Base-by-base conservation (phyloP, 441 rosid genomes). In the Kokia cookei region DNA sequence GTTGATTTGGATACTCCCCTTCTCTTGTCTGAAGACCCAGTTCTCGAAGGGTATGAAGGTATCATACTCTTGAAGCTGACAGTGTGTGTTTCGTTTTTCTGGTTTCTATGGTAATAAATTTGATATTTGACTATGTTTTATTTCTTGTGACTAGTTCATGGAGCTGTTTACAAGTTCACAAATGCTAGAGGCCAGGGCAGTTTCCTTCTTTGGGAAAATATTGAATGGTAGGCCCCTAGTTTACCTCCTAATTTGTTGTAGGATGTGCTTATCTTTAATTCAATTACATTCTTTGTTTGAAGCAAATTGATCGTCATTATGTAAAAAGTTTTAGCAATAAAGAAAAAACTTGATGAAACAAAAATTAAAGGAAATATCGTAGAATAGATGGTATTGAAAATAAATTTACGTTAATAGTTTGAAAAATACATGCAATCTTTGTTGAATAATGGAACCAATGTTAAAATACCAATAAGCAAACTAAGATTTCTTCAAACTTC, bases 1-100 rank as follows among this genome's bases (percentile, higher is more conserved):
- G 61, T 95, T 72, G 97, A 91, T 80, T 87, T 95, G 45, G 99
- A 91, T 62, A 91, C 97, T 48, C 93, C 99, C 22, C 86, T 95
- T 81, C 89, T 95, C 65, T 84, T 95, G 57, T 81, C 95, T 67
- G 88, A 85, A 82, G 99, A 95, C 90, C 97, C 98, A 2, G 98
- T 95, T 81, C 79, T 75, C 54, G 93, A 85, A 60, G 98, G 99
- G 71, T 93, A 93, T 69, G 86, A 88, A 86, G 95, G 99, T 95
- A 89, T 40, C 50, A 7, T 70, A 40, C 74, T 77, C 22, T 55
- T 54, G 24, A 72, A 59, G 24, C 47, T 51, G 61, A 17, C 58
- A 42, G 22, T 59, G 7, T 45, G 29, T 26, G 69, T 73, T 42
- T 69, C 10, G 19, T 19, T 66, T 51, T 26, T 62, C 15, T 19